Base-by-base conservation (phyloP, 768 basidiomycete species). In the Mrakia gelida region DNA sequence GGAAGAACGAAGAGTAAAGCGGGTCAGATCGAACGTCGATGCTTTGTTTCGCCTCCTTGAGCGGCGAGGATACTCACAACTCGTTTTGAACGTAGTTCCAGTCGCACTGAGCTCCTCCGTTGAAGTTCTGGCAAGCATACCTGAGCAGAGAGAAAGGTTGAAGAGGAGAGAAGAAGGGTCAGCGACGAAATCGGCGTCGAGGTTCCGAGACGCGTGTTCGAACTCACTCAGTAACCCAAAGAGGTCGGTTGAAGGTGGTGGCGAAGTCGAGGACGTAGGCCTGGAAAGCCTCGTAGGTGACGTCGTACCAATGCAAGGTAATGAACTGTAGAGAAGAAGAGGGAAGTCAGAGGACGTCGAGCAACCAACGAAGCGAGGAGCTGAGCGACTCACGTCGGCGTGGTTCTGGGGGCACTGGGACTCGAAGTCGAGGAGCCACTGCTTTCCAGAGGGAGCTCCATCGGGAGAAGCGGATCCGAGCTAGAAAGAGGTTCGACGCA, bases 81-180 rank as follows among this genome's bases (percentile, higher is more conserved):
- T 54, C 49, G 38, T 56, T 56, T 28, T 38, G 34, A n/a, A 78
- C 65, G 73, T 78, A 73, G 41, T 75, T 71, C 59, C 41, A 41
- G 13, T 78, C 68, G 76, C 84, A 84, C 81, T 85, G 85, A 56
- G 84, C 81, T 23, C 82, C 83, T n/a, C 81, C 82, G 79, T 82
- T 82, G 79, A 83, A 85, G 77, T 82, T 82, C 80, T 85, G 84
- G 80, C 83, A 84, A 70, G 82, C 83, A 80, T 84, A 84, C 68
- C 28, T 28, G 59, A 45, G 45, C 9, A 10, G 15, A 6, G 15
- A 10, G 59, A 10, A n/a, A 59, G 71, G 45, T n/a, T n/a, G 13
- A n/a, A 59, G 10, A n/a, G 59, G 13, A 59, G 11, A 23, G n/a
- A 28, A 59, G n/a, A 15, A 0, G n/a, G 26, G 59, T 59, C 59